These are phyloP conservation scores for Cutaneotrichosporon sp. DNA, from an alignment of 1,284 basidiomycete genomes.

Conservation along the genomic window DNA sequence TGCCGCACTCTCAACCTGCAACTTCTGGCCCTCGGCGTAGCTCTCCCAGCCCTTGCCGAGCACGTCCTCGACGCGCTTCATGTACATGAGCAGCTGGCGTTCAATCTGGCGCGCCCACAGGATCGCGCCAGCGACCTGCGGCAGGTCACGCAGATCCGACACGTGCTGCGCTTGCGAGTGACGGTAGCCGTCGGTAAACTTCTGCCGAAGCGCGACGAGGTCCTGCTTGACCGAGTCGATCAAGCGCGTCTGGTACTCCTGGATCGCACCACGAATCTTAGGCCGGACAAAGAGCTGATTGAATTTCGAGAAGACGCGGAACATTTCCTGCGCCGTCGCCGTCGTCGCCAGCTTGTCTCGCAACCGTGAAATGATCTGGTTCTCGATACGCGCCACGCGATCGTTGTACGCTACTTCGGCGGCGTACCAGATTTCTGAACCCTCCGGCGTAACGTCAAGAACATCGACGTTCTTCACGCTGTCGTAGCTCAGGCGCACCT, in stretches of 20 bases:
- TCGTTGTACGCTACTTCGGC: conserved; percentile 98
- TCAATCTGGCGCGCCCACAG: conserved; percentile 99
- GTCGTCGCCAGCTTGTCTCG: conserved; percentile 92
- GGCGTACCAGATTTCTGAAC: conserved; percentile 96
- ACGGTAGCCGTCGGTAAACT: conserved; percentile 93
- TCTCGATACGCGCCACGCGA: conserved; percentile 92
- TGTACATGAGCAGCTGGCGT: conserved; percentile 89
- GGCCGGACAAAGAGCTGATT: conserved; percentile 95
- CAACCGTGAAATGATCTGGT: conserved; percentile 91
- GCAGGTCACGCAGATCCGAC: conserved; percentile 95
- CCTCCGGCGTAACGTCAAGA: conserved; percentile 87
- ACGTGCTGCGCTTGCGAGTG: conserved; percentile 95
- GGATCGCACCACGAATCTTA: conserved; percentile 96
- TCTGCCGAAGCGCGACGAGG: conserved; percentile 90
- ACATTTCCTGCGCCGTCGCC: conserved; percentile 97
- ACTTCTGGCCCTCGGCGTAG: conserved; percentile 97
- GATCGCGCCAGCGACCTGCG: conserved; percentile 93
- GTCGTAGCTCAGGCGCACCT: conserved; percentile 91
- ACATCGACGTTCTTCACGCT: conserved; percentile 94
- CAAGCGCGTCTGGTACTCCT: conserved; percentile 97
- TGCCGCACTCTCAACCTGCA: conserved; percentile 81
- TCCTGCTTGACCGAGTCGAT: conserved; percentile 98
- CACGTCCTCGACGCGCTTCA: conserved; percentile 99
- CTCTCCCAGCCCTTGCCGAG: conserved; percentile 97
- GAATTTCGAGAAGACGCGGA: conserved; percentile 97